Percentiles rank a stretch among this genome's conserved stretches.
phyloP scores from a whole-genome alignment of 768 basidiomycete species.

The Amanita fuliginea region DNA sequence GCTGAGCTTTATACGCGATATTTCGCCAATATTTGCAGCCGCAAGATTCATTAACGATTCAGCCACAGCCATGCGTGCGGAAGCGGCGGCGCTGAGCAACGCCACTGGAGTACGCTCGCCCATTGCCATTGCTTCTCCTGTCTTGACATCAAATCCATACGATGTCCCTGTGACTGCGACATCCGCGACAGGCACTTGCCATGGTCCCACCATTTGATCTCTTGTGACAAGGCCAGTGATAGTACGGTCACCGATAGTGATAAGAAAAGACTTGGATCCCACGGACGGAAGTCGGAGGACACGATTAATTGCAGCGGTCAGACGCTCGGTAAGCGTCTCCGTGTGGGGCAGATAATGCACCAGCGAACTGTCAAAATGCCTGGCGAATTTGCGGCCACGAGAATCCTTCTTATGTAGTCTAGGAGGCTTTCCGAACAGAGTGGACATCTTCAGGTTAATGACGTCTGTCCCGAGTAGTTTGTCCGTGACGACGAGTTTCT shows the following conservation, averaged over 20 bases:
- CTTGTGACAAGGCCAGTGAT: constrained; percentile 91
- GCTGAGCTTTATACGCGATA: constrained; percentile 82
- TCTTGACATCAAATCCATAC: constrained; percentile 78
- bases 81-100: constrained; percentile 76
- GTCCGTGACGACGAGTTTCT: constrained; percentile 85
- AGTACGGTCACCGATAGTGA: constrained; percentile 94
- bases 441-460: constrained; percentile 87
- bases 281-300: constrained; percentile 88
- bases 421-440: constrained; percentile 93
- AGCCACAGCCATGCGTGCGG: constrained; percentile 92
- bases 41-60: constrained; percentile 89
- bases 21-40: constrained; percentile 61
- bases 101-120: constrained; percentile 95
- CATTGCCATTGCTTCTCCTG: constrained; percentile 97
- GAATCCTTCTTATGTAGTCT: constrained; percentile 73
- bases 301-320: constrained; percentile 61
- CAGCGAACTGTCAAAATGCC: constrained; percentile 65
- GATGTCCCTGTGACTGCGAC: constrained; percentile 93
- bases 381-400: constrained; percentile 24
- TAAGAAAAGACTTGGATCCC: constrained; percentile 93
- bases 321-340: constrained; percentile 29
- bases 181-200: constrained; percentile 96
- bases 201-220: constrained; percentile 99
- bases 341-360: constrained; percentile 46
- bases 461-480: constrained; percentile 68